Conservation (phyloP, 179 eudicot species). For the Actinidia arguta region DNA sequence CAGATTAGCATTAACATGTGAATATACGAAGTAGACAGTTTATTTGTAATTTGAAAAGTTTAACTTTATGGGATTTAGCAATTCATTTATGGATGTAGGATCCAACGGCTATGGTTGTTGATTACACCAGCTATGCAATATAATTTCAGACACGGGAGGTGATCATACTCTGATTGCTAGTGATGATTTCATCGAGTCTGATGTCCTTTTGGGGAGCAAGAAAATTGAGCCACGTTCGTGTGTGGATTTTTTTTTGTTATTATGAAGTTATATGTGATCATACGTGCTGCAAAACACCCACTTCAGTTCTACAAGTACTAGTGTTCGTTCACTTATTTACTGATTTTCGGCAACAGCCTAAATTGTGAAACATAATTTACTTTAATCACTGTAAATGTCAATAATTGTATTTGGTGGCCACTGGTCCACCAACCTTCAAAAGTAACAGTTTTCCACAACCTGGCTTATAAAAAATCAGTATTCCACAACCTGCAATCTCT, state of each 20-base stretch:
- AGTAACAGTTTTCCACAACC: neutral
- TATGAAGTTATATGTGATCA: neutral
- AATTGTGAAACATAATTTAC: neutral
- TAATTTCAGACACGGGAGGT: constrained; percentile 71
- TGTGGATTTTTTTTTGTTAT: neutral
- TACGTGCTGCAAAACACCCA: neutral
- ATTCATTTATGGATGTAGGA: constrained; percentile 51
- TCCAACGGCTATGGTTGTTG: constrained; percentile 70
- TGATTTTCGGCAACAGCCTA: neutral
- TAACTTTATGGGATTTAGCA: neutral
- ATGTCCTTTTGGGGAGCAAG: constrained; percentile 72
- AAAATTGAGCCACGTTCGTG: constrained; percentile 66
- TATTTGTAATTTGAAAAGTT: neutral
- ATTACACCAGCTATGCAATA: constrained; percentile 83
- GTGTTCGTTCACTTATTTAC: neutral
- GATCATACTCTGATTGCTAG: constrained; percentile 78
- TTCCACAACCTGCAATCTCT: neutral
- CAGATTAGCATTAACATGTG: neutral
- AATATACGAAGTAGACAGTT: neutral
- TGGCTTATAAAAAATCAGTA: no score
- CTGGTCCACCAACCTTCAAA: neutral
- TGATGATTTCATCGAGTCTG: constrained; percentile 66
- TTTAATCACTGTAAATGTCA: neutral
- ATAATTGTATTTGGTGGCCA: neutral
- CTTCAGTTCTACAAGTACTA: neutral